phyloP scores from a whole-genome alignment of 2,329 filamentous ascomycete genomes.

The Stemphylium beticola region DNA sequence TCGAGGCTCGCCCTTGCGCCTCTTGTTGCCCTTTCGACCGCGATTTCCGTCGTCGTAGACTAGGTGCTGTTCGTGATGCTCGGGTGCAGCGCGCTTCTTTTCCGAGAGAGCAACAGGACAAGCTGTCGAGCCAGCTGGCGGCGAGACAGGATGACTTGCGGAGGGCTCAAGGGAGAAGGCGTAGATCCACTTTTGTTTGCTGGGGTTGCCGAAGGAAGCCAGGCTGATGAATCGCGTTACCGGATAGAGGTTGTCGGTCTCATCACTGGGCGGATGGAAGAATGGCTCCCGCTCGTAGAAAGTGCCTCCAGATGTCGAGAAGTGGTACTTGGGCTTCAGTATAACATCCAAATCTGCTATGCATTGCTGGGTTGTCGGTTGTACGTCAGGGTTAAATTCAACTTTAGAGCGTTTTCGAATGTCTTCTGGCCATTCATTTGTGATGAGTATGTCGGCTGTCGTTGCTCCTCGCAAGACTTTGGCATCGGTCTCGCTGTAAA shows the following conservation, averaged over 20 bases:
- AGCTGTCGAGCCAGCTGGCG: constrained; percentile 74
- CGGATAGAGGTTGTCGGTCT: constrained; percentile 59
- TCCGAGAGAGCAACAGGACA: constrained; percentile 70
- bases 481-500: constrained; percentile 78
- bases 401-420: constrained; percentile 74
- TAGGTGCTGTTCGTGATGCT: constrained; percentile 43
- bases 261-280: constrained; percentile 66
- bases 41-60: constrained; percentile 46
- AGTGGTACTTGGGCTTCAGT: constrained; percentile 91
- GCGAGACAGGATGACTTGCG: constrained; percentile 63
- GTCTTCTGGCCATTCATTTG: constrained; percentile 80
- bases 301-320: constrained; percentile 71
- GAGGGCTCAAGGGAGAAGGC: constrained; percentile 69
- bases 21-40: constrained; percentile 49
- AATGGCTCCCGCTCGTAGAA: constrained; percentile 95
- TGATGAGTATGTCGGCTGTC: constrained; percentile 84
- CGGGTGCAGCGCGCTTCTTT: constrained; percentile 63
- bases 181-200: constrained; percentile 82
- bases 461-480: constrained; percentile 77
- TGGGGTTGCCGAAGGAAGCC: constrained; percentile 74
- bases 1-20: constrained; percentile 40
- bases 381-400: constrained; percentile 60
- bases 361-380: constrained; percentile 65
- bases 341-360: constrained; percentile 78
- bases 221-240: constrained; percentile 92